Conservation (phyloP, 2,329 filamentous ascomycete species). For the Epichloe sibirici region DNA sequence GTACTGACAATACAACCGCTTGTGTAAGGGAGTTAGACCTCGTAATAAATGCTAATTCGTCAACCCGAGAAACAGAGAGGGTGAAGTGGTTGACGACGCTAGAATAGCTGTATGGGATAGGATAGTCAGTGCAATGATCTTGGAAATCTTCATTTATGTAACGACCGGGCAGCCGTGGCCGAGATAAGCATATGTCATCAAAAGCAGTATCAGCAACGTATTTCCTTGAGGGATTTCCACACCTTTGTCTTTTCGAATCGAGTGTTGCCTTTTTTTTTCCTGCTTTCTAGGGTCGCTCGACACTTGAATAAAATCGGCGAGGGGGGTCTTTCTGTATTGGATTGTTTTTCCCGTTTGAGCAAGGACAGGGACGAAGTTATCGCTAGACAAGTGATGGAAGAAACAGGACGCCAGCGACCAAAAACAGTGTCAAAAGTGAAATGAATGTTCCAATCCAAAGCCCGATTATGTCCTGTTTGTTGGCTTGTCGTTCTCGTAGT, state of each 20-base stretch:
- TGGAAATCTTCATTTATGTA: background rate
- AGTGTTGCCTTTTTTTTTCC: background rate
- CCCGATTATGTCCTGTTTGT: background rate
- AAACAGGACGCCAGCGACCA: constrained; percentile 46
- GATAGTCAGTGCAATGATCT: background rate
- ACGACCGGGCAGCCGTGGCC: background rate
- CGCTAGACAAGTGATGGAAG: constrained; percentile 21
- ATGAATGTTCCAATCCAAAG: constrained; percentile 26
- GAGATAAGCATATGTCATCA: background rate
- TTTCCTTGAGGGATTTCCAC: background rate
- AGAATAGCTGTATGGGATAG: background rate
- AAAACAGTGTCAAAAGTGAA: constrained; percentile 14
- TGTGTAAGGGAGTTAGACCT: background rate
- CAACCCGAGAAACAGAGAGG: background rate
- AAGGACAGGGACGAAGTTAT: constrained; percentile 12
- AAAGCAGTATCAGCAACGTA: background rate
- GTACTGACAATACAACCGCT: background rate
- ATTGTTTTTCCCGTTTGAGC: background rate
- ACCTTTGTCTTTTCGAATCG: background rate
- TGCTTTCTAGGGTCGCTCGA: background rate
- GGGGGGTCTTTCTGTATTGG: background rate
- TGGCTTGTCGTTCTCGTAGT: background rate
- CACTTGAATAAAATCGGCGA: background rate
- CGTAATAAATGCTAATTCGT: background rate
- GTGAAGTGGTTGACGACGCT: background rate